Evolutionary conservation across 2,329 filamentous ascomycete genomes (phyloP).

Genomic region (Cucurbitaria berberidis): DNA sequence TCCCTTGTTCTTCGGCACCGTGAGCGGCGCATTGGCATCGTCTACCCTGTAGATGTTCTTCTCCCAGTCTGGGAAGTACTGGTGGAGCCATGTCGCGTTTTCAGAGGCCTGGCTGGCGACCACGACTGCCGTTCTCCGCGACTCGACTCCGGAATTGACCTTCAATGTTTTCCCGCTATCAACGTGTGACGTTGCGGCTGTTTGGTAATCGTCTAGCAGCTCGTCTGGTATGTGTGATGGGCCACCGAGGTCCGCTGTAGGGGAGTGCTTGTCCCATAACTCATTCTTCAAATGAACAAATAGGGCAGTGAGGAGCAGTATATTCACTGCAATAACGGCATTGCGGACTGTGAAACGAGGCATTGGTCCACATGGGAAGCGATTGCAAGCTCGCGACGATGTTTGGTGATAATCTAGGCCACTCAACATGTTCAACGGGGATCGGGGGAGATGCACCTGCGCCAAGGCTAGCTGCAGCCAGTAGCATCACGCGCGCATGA

Average conservation of each 20-base stretch:
- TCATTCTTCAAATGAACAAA: slow-evolving; percentile 40
- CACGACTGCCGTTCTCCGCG: slow-evolving; percentile 42
- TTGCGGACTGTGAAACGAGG: slow-evolving; percentile 41
- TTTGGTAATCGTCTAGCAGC: slow-evolving; percentile 17
- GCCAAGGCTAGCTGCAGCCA: not conserved
- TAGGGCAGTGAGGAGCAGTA: slow-evolving; percentile 34
- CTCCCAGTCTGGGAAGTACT: slow-evolving; percentile 48
- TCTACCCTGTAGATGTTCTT: slow-evolving; percentile 54
- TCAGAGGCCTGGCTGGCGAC: slow-evolving; percentile 49
- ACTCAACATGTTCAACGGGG: not conserved
- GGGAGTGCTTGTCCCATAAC: slow-evolving; percentile 27
- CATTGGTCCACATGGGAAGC: slow-evolving; percentile 23
- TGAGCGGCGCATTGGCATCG: slow-evolving; percentile 45
- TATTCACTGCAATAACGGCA: slow-evolving; percentile 27
- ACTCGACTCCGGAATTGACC: slow-evolving; percentile 15
- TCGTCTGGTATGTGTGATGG: slow-evolving; percentile 21
- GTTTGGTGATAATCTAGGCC: not conserved
- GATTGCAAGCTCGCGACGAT: slow-evolving; percentile 3
- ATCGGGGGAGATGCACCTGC: not conserved
- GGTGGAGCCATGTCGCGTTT: slow-evolving; percentile 50
- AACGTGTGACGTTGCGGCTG: slow-evolving; percentile 7
- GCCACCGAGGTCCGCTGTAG: slow-evolving; percentile 12
- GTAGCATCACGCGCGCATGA: slow-evolving; percentile 7
- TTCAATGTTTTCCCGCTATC: slow-evolving; percentile 16
- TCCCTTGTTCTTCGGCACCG: slow-evolving; percentile 56